A percentile compares a stretch with the other conserved stretches of the same genome.
Evolutionary conservation across 1,139 yeast genomes (phyloP).

Genomic region (Saccharomyces uvarum): DNA sequence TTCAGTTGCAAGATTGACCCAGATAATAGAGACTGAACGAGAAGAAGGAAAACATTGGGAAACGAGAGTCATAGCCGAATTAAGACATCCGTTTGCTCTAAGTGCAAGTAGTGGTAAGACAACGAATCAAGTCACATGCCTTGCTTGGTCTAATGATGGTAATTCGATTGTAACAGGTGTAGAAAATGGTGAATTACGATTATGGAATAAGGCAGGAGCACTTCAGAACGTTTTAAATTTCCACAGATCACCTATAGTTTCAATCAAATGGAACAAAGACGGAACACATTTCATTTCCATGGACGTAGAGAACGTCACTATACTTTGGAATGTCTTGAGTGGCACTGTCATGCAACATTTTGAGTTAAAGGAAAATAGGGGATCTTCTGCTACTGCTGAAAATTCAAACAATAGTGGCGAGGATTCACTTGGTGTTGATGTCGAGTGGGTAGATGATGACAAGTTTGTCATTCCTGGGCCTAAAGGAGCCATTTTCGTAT

Average conservation of each 20-base stretch:
- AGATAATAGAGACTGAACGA: slow-evolving; percentile 19
- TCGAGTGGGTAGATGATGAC: slow-evolving; percentile 65
- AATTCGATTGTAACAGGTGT: slow-evolving; percentile 49
- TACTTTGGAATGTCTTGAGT: slow-evolving; percentile 48
- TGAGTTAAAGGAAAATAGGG: slow-evolving; percentile 24
- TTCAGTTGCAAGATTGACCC: slow-evolving; percentile 29
- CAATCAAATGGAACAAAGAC: slow-evolving; percentile 44
- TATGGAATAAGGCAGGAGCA: slow-evolving; percentile 63
- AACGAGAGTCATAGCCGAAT: slow-evolving; percentile 9
- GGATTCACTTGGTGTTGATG: slow-evolving; percentile 42
- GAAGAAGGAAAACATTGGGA: neutral
- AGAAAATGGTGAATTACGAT: slow-evolving; percentile 55
- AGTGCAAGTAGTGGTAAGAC: slow-evolving; percentile 13
- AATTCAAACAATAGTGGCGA: neutral
- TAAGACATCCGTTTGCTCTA: slow-evolving; percentile 26
- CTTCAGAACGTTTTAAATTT: slow-evolving; percentile 51
- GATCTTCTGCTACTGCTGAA: neutral
- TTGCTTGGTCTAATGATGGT: slow-evolving; percentile 63
- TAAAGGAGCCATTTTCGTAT: slow-evolving; percentile 50
- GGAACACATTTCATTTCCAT: slow-evolving; percentile 34
- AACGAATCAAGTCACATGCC: slow-evolving; percentile 34
- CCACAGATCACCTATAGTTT: slow-evolving; percentile 47
- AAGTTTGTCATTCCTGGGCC: slow-evolving; percentile 65
- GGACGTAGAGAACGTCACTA: slow-evolving; percentile 36
- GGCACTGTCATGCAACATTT: slow-evolving; percentile 44